These are phyloP conservation scores for Didymella arachidicola DNA, from an alignment of 2,329 filamentous ascomycete species.

Conservation along the genomic window DNA sequence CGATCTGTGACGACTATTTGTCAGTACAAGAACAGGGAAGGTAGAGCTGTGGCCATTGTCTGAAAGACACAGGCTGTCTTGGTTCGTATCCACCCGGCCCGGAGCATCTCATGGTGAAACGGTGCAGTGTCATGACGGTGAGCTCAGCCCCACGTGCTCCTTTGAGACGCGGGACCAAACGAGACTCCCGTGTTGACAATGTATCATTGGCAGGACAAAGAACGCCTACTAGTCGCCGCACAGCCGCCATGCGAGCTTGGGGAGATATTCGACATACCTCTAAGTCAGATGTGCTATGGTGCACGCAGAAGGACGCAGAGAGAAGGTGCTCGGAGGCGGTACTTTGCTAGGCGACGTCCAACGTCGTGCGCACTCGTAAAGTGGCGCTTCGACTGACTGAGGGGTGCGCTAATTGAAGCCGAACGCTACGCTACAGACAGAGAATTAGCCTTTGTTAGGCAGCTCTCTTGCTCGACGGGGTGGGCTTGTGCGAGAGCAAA, in stretches of 20 bases:
- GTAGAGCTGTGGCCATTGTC: constrained; percentile 25
- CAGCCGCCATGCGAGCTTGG: constrained; percentile 14
- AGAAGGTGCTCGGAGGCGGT: constrained; percentile 4
- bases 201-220: constrained; percentile 15
- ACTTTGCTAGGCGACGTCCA: constrained; percentile 9
- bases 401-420: constrained; percentile 20
- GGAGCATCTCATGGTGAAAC: constrained; percentile 38
- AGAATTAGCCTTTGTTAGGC: constrained; percentile 15
- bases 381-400: constrained; percentile 22
- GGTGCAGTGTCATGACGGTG: constrained; percentile 32
- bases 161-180: constrained; percentile 26
- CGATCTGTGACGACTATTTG: constrained; percentile 29
- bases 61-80: constrained; percentile 29
- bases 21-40: constrained; percentile 29
- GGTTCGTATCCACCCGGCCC: constrained; percentile 25
- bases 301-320: constrained; percentile 3
- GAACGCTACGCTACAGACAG: constrained; percentile 18
- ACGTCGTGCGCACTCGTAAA: constrained; percentile 13
- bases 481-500: constrained; percentile 8
- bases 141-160: constrained; percentile 37
- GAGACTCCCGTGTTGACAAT: constrained; percentile 18
- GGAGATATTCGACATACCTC: constrained; percentile 13
- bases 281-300: constrained; percentile 6
- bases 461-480: constrained; percentile 15
- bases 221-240: constrained; percentile 11